phyloP scores from a whole-genome alignment of 805 yeast species.

The Debaryomyces castellii region DNA sequence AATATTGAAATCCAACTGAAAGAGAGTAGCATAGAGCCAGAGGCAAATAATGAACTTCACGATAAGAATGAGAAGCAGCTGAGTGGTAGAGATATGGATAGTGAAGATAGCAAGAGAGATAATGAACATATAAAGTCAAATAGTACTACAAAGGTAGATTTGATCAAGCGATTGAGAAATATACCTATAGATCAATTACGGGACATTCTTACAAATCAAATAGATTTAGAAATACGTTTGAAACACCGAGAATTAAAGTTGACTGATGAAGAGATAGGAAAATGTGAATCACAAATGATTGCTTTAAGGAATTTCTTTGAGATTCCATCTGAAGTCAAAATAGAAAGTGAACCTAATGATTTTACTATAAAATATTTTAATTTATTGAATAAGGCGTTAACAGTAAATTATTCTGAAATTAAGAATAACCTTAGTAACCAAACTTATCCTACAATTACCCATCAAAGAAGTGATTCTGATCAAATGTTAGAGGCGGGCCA shows the following conservation, averaged over 20 bases:
- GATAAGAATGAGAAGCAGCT: background rate
- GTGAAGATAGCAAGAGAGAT: background rate
- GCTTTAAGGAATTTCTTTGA: slow-evolving; percentile 48
- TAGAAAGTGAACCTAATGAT: slow-evolving; percentile 45
- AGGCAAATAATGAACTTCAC: background rate
- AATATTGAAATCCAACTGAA: background rate
- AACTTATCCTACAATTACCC: background rate
- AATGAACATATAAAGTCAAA: background rate
- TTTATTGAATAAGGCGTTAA: slow-evolving; percentile 32
- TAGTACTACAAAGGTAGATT: slow-evolving; percentile 5
- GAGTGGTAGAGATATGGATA: background rate
- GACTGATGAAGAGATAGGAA: slow-evolving; percentile 53
- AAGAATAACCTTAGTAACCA: background rate
- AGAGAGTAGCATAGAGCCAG: background rate
- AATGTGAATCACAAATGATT: slow-evolving; percentile 58
- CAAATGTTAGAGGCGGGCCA: slow-evolving; percentile 13
- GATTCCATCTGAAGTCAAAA: slow-evolving; percentile 36
- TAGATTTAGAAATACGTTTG: slow-evolving; percentile 59
- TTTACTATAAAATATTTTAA: slow-evolving; percentile 43
- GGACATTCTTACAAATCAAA: slow-evolving; percentile 42
- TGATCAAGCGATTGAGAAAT: slow-evolving; percentile 10
- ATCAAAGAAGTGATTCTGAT: slow-evolving; percentile 2
- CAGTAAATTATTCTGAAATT: slow-evolving; percentile 28
- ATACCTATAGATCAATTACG: slow-evolving; percentile 27
- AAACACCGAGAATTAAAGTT: slow-evolving; percentile 56